phyloP scores from a whole-genome alignment of 495 filamentous ascomycete species.

The Lentithecium fluviatile region DNA sequence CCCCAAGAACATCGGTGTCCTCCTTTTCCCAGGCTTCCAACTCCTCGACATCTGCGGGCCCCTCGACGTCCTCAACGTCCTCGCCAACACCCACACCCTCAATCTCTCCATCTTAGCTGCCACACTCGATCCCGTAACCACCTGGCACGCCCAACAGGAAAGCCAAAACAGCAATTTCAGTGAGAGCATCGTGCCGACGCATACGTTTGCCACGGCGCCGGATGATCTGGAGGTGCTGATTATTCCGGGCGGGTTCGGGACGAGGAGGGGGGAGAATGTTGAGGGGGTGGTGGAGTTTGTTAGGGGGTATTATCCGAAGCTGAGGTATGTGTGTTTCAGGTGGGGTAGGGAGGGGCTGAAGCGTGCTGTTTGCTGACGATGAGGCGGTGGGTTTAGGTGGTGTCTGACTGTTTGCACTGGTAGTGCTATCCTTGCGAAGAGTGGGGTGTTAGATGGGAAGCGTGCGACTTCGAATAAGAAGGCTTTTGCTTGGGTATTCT shows the following conservation, averaged over 20 bases:
- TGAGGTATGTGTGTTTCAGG: constrained; percentile 48
- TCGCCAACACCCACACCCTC: constrained; percentile 46
- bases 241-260: constrained; percentile 62
- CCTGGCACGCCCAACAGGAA: constrained; percentile 31
- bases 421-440: constrained; percentile 28
- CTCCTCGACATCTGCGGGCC: constrained; percentile 60
- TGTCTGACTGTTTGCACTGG: constrained; percentile 42
- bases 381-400: constrained; percentile 52
- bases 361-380: neutral
- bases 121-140: constrained; percentile 55
- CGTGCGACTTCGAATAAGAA: constrained; percentile 36
- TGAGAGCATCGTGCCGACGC: constrained; percentile 59
- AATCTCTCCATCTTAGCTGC: constrained; percentile 53
- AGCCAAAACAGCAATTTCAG: constrained; percentile 38
- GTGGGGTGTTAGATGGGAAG: constrained; percentile 31
- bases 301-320: constrained; percentile 41
- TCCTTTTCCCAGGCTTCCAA: constrained; percentile 55
- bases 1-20: constrained; percentile 39
- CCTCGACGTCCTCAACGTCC: constrained; percentile 59
- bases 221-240: constrained; percentile 61
- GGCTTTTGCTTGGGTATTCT: constrained; percentile 31
- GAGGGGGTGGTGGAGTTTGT: constrained; percentile 50
- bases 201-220: constrained; percentile 53
- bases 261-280: constrained; percentile 44
- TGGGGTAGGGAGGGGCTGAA: neutral